Evolutionary conservation across 2,329 filamentous ascomycete genomes (phyloP), one percentile per base, ranked within the genome.

Genomic region (Alternaria hordeiaustralica): DNA sequence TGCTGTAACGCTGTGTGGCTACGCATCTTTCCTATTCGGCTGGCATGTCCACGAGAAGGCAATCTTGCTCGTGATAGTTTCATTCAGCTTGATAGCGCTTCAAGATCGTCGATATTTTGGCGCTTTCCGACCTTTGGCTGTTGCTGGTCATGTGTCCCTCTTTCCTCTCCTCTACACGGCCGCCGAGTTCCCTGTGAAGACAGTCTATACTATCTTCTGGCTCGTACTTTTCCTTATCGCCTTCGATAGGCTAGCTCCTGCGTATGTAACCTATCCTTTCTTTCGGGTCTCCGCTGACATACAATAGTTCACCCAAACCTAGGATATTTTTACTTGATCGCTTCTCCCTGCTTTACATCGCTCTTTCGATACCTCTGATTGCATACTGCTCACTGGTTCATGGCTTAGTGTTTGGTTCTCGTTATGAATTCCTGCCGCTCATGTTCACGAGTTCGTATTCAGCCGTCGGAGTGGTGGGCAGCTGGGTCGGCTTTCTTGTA

Each of bases 11-110:
- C 88, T 98, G 15, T 98, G 96, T 75, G 96, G 93, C 62, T 99
- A 97, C 77, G 92, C 95, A 0, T 97, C 95, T 0, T 99, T 99
- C 82, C 86, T 99, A 10, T 98, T 98, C 72, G 95, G 96, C 60
- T 99, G 95, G 94, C 96, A 99, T 76, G 96, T 99, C 9, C 96
- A 99, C 74, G 96, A 99, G 78, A 99, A 99, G 81, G 96, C 96
- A 2, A 92, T 99, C 61, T 87, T 99, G 21, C 87, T 98, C 20
- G 91, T 98, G 75, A 94, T 99, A 69, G 92, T 98, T 53, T 96
- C 96, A 0, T 98, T 98, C 84, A 96, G 92, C 71, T 87, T 99
- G 65, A 90, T 98, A 64, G 94, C 95, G 0, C 87, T 98, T 55
- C 92, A 91, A 78, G 94, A 98, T 78, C 89, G 96, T 55, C 90